Evolutionary conservation across 495 filamentous ascomycete genomes (phyloP), one percentile per base, ranked within the genome.

Genomic region (Trypethelium eluteriae): DNA sequence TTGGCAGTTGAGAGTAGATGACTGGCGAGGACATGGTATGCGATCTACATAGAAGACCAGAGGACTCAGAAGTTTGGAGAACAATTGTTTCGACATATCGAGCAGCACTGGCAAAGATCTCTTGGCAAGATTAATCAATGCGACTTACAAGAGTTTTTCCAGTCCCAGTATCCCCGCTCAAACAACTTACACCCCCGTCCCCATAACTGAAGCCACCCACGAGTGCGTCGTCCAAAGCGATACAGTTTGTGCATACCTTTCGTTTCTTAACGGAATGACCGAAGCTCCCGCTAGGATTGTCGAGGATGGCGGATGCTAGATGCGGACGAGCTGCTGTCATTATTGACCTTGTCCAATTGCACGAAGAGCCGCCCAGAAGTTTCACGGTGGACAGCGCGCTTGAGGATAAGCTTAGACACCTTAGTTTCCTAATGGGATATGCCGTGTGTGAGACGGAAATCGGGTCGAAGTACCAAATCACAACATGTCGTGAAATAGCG

Each of bases 181-280:
- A 39, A 16, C 68, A 62, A 34, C 63, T 64, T 39, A 70, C 25
- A 1, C 67, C 53, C 44, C 66, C 69, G 6, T 62, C 61, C 38
- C 64, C 70, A 39, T 36, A 63, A 34, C 34, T 64, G 41, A 71
- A 64, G 9, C 67, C 72, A 34, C 69, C 73, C 6, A 39, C 65
- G 18, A 75, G 49, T 39, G 59, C 72, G 6, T 67, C 67, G 63
- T 75, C 73, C 9, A 72, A 64, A 14, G 39, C 65, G 34, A 46
- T 64, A 38, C 68, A 66, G 2, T 72, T 67, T 6, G 63, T 71
- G 9, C 63, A 62, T 59, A 61, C 14, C 18, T 57, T 34, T 67
- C 64, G 57, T 47, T 39, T 39, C 66, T 64, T 53, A 4, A 16
- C 9, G 34, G 59, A 44, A 46, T 34, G 16, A 4, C 9, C 9